Percentiles rank a stretch among this genome's conserved stretches.
Evolutionary conservation across 1,284 basidiomycete species (phyloP).

Genomic region (Amylostereum areolatum): DNA sequence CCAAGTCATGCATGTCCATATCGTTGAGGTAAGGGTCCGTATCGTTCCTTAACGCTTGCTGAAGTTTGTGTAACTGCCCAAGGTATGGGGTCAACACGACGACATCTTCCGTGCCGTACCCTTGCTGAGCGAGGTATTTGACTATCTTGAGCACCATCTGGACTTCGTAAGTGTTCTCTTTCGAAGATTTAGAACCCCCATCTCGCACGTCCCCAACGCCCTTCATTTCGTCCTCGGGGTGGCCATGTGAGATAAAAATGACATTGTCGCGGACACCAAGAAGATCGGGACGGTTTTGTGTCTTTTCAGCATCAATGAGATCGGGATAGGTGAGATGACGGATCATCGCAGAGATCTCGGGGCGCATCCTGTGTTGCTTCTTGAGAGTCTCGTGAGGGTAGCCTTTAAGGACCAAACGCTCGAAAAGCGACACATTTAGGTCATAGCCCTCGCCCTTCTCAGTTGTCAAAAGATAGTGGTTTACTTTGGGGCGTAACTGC

Average conservation of each 20-base stretch:
- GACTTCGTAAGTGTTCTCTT: conserved; percentile 53
- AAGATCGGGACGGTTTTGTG: conserved; percentile 40
- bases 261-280: conserved; percentile 51
- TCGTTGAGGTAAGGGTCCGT: conserved; percentile 58
- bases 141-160: conserved; percentile 61
- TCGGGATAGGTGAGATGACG: conserved; percentile 59
- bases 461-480: conserved; percentile 52
- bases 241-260: conserved; percentile 53
- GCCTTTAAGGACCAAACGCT: conserved; percentile 52
- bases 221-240: conserved; percentile 44
- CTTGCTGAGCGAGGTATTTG: conserved; percentile 59
- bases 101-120: conserved; percentile 51
- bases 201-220: conserved; percentile 39
- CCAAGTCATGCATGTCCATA: conserved; percentile 51
- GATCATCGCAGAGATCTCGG: conserved; percentile 57
- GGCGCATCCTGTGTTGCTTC: conserved; percentile 63
- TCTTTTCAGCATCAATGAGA: conserved; percentile 46
- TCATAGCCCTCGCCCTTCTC: conserved; percentile 64
- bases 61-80: conserved; percentile 53
- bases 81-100: conserved; percentile 64
- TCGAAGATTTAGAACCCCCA: conserved; percentile 43
- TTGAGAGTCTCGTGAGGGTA: conserved; percentile 55
- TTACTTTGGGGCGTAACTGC: conserved; percentile 65
- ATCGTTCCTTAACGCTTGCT: conserved; percentile 35
- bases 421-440: conserved; percentile 60